Conservation (phyloP, 495 filamentous ascomycete species). For the Penicillium verhagenii region DNA sequence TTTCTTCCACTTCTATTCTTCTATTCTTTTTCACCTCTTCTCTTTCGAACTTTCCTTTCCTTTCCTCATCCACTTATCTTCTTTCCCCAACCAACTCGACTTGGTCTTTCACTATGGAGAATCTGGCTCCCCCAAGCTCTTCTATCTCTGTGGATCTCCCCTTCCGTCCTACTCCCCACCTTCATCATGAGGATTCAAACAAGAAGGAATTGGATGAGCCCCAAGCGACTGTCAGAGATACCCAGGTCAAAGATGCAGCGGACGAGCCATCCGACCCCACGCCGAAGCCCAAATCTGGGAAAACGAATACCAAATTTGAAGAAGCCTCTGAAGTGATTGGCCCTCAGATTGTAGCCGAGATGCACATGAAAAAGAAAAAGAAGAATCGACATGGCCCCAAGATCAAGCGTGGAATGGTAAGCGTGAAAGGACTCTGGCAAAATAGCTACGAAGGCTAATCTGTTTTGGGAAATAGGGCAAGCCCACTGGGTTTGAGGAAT, state of each 20-base stretch:
- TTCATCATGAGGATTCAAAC: neutral
- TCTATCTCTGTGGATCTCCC: conserved; percentile 11
- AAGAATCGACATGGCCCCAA: conserved; percentile 40
- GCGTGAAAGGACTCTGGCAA: neutral
- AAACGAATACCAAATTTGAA: neutral
- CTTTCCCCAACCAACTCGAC: neutral
- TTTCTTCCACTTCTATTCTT: neutral
- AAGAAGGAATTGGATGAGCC: neutral
- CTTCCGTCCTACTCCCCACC: neutral
- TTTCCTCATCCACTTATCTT: neutral
- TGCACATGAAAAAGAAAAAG: conserved; percentile 31
- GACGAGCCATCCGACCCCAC: neutral
- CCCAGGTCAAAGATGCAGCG: neutral
- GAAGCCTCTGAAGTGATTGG: conserved; percentile 13
- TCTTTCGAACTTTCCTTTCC: neutral
- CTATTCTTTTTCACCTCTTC: no score
- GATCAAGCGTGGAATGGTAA: conserved; percentile 46
- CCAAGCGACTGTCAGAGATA: neutral
- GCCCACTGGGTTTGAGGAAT: conserved; percentile 68
- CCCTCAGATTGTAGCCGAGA: conserved; percentile 1
- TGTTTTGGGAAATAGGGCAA: conserved; percentile 28
- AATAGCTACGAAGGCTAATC: conserved; percentile 1
- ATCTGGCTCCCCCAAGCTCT: neutral
- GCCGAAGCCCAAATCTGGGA: neutral
- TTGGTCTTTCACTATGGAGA: neutral